Percentiles rank a stretch among this genome's conserved stretches.
Conservation (phyloP, 495 filamentous ascomycete genomes). For the Lophium mytilinum region DNA sequence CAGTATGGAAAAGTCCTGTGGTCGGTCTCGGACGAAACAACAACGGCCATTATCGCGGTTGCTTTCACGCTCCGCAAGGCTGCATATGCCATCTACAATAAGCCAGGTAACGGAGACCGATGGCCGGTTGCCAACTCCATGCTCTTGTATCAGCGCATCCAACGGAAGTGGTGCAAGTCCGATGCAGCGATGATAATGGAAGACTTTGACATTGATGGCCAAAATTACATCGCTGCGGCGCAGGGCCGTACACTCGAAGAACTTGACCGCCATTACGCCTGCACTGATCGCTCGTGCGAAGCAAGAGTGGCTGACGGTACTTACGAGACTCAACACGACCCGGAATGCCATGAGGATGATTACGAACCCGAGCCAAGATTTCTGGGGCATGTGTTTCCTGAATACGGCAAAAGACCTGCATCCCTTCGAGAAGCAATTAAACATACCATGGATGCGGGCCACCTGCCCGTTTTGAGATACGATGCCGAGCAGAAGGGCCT, state of each 20-base stretch:
- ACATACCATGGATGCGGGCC: not conserved
- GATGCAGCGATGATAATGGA: constrained; percentile 9
- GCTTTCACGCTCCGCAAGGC: constrained; percentile 1
- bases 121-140: constrained; percentile 7
- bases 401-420: constrained; percentile 1
- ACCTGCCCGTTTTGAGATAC: constrained; percentile 3
- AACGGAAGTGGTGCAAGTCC: constrained; percentile 1
- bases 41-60: constrained; percentile 4
- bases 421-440: constrained; percentile 1
- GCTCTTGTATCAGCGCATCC: not conserved
- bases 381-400: not conserved
- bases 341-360: not conserved
- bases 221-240: constrained; percentile 3
- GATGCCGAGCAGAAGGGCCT: constrained; percentile 1
- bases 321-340: constrained; percentile 1
- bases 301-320: constrained; percentile 2
- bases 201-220: constrained; percentile 5
- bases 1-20: constrained; percentile 7
- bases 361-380: constrained; percentile 4
- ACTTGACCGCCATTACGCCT: constrained; percentile 2
- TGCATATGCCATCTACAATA: constrained; percentile 3
- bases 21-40: not conserved
- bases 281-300: constrained; percentile 7
- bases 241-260: not conserved
- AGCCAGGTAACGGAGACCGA: not conserved